phyloP scores from a whole-genome alignment of 192 early-diverging fungal species.

The Umbelopsis sp. region DNA sequence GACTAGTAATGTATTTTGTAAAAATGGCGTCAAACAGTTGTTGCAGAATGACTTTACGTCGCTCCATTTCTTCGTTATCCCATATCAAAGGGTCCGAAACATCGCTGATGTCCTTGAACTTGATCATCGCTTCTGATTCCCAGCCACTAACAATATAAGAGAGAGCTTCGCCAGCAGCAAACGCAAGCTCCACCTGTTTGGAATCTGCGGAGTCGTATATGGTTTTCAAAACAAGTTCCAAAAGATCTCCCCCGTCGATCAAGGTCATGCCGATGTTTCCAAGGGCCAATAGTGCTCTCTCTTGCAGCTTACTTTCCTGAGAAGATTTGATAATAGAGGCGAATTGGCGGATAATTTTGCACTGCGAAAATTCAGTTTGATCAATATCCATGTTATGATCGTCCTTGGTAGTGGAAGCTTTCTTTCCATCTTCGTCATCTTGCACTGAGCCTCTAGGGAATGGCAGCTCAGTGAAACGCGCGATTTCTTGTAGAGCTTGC shows the following conservation, averaged over 20 bases:
- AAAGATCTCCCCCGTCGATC: not conserved
- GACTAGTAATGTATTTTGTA: slow-evolving; percentile 52
- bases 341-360: slow-evolving; percentile 32
- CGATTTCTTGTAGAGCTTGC: slow-evolving; percentile 71
- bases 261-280: slow-evolving; percentile 66
- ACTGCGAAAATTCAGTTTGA: not conserved
- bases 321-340: slow-evolving; percentile 51
- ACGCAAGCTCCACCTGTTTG: slow-evolving; percentile 84
- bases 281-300: slow-evolving; percentile 66
- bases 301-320: slow-evolving; percentile 81
- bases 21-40: slow-evolving; percentile 55
- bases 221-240: slow-evolving; percentile 41
- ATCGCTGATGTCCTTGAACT: slow-evolving; percentile 68
- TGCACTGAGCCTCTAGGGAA: slow-evolving; percentile 8
- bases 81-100: slow-evolving; percentile 21
- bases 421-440: not conserved
- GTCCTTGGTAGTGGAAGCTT: not conserved
- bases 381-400: slow-evolving; percentile 25
- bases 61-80: slow-evolving; percentile 26
- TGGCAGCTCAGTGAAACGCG: slow-evolving; percentile 57
- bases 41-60: not conserved
- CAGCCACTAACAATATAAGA: slow-evolving; percentile 65
- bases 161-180: slow-evolving; percentile 83
- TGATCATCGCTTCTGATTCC: slow-evolving; percentile 64
- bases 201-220: slow-evolving; percentile 44